Percentiles rank a stretch among this genome's conserved stretches.
Conservation (phyloP, 805 yeast genomes). For the Cyberlindnera euphorbiiphila region DNA sequence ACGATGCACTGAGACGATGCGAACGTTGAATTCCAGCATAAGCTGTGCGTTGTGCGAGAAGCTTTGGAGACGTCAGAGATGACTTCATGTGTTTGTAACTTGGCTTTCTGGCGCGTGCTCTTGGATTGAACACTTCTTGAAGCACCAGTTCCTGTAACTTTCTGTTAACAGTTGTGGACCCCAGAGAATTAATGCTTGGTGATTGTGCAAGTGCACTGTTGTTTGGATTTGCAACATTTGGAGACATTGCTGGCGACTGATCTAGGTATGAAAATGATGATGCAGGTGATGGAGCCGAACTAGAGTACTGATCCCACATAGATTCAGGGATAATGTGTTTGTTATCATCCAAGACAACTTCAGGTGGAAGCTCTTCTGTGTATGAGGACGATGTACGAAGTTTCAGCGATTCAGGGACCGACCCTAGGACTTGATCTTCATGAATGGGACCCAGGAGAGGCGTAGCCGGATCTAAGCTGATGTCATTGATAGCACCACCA, state of each 20-base stretch:
- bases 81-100: conserved; percentile 11
- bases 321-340: conserved; percentile 87
- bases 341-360: conserved; percentile 89
- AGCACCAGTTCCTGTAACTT: conserved; percentile 67
- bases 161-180: conserved; percentile 68
- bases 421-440: conserved; percentile 11
- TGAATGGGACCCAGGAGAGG: conserved; percentile 19
- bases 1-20: conserved; percentile 24
- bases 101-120: conserved; percentile 3
- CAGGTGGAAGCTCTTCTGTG: conserved; percentile 48
- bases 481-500: conserved; percentile 17
- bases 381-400: conserved; percentile 18
- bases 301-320: conserved; percentile 59
- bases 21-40: conserved; percentile 9
- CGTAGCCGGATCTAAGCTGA: conserved; percentile 13
- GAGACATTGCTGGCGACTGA: conserved; percentile 22
- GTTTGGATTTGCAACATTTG: conserved; percentile 1
- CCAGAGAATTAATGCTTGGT: conserved; percentile 30
- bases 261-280: conserved; percentile 37
- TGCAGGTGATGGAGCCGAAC: conserved; percentile 37
- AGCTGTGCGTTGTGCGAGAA: conserved; percentile 11
- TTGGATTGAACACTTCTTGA: conserved; percentile 67
- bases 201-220: conserved; percentile 8
- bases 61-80: conserved; percentile 22
- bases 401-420: conserved; percentile 15